Conservation (phyloP, 345 rosid species). For the Rhizophora apiculata region DNA sequence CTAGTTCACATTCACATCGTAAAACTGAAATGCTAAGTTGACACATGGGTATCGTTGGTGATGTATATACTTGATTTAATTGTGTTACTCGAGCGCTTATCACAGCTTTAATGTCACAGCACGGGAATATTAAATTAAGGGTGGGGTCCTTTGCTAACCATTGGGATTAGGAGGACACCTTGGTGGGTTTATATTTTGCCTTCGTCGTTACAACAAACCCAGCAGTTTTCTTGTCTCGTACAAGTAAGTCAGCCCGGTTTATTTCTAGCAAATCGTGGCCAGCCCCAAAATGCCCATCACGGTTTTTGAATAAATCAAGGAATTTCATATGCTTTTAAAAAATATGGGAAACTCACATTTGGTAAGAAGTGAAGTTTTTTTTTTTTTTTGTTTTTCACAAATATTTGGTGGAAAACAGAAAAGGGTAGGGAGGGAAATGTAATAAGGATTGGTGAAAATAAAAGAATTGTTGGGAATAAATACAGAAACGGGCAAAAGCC, state of each 20-base stretch:
- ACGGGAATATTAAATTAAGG: background rate
- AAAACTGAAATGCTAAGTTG: background rate
- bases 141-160: background rate
- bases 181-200: slow-evolving; percentile 20
- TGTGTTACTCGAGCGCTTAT: background rate
- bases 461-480: slow-evolving; percentile 25
- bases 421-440: slow-evolving; percentile 46
- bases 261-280: slow-evolving; percentile 17
- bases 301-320: background rate
- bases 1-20: too few species aligned
- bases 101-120: slow-evolving; percentile 11
- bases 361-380: too few species aligned
- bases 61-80: slow-evolving; percentile 3
- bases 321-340: background rate
- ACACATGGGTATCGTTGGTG: slow-evolving; percentile 4
- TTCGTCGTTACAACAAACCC: slow-evolving; percentile 48
- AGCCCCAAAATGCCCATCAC: slow-evolving; percentile 23
- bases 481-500: slow-evolving; percentile 70
- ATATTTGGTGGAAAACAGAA: background rate
- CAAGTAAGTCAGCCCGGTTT: slow-evolving; percentile 26
- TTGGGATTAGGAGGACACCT: background rate
- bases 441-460: background rate
- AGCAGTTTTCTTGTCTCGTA: slow-evolving; percentile 33
- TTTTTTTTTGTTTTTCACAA: too few species aligned
- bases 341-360: too few species aligned